Conservation (phyloP, 1,139 yeast genomes). For the Candida tunisiensis region DNA sequence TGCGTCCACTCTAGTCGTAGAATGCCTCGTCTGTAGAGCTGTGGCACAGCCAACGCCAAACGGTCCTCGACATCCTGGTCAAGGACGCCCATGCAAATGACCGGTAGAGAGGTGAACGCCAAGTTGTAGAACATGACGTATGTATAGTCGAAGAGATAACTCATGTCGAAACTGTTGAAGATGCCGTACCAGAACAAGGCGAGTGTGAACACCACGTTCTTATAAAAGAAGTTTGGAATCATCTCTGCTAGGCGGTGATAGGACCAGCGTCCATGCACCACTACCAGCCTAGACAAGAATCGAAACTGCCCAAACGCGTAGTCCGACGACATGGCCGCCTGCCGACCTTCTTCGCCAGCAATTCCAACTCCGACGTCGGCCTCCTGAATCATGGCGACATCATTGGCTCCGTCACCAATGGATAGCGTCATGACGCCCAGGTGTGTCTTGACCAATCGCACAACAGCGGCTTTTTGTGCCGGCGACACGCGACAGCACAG, state of each 20-base stretch:
- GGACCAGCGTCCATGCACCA: slow-evolving; percentile 96
- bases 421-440: slow-evolving; percentile 81
- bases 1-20: slow-evolving; percentile 68
- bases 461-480: slow-evolving; percentile 92
- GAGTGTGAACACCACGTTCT: slow-evolving; percentile 76
- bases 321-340: slow-evolving; percentile 96
- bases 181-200: slow-evolving; percentile 91
- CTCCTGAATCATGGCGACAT: slow-evolving; percentile 96
- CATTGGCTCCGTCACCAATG: slow-evolving; percentile 97
- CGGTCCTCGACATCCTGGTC: slow-evolving; percentile 87
- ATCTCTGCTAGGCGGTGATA: slow-evolving; percentile 82
- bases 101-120: slow-evolving; percentile 91
- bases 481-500: slow-evolving; percentile 95
- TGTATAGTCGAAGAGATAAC: slow-evolving; percentile 84
- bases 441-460: slow-evolving; percentile 68
- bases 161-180: slow-evolving; percentile 72
- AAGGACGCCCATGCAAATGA: slow-evolving; percentile 73
- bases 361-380: slow-evolving; percentile 98
- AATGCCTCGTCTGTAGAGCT: slow-evolving; percentile 74
- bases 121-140: slow-evolving; percentile 83
- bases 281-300: slow-evolving; percentile 54
- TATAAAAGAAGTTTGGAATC: slow-evolving; percentile 88
- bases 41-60: slow-evolving; percentile 78
- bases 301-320: slow-evolving; percentile 94
- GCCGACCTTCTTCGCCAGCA: slow-evolving; percentile 97